Evolutionary conservation across 2,329 filamentous ascomycete species (phyloP).

Genomic region (Fusarium abutilonis): DNA sequence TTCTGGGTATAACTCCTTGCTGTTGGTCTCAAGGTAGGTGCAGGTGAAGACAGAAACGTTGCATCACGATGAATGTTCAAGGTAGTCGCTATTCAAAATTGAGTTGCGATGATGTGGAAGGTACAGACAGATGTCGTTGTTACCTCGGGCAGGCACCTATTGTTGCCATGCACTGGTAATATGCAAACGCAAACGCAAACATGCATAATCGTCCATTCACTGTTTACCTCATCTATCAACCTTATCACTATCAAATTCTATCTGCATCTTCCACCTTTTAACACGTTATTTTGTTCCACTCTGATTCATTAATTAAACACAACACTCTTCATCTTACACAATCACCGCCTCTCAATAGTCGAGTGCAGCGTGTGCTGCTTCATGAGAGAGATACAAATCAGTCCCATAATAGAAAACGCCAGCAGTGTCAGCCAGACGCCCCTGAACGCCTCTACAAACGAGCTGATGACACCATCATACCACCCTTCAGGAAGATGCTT

Average conservation of each 20-base stretch:
- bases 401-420: constrained; percentile 68
- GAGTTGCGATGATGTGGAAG: not conserved
- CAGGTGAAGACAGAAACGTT: too few relatives aligned
- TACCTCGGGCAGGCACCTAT: too few relatives aligned
- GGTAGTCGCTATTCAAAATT: not conserved
- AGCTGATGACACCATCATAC: constrained; percentile 73
- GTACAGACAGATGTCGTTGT: not conserved
- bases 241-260: not conserved
- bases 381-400: constrained; percentile 73
- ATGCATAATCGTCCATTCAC: not conserved
- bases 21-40: too few relatives aligned
- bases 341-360: constrained; percentile 62
- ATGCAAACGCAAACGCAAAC: not conserved
- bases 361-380: constrained; percentile 81
- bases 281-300: not conserved
- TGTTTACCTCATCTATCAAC: not conserved
- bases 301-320: not conserved
- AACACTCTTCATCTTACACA: not conserved
- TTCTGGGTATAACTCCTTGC: too few relatives aligned
- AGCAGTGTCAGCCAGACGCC: constrained; percentile 79
- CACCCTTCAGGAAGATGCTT: constrained; percentile 74
- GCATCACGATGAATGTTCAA: not conserved
- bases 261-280: not conserved
- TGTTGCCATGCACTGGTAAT: not conserved
- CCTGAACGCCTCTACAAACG: constrained; percentile 80